phyloP scores from a whole-genome alignment of 768 basidiomycete species.

The Ephemerocybe angulata region DNA sequence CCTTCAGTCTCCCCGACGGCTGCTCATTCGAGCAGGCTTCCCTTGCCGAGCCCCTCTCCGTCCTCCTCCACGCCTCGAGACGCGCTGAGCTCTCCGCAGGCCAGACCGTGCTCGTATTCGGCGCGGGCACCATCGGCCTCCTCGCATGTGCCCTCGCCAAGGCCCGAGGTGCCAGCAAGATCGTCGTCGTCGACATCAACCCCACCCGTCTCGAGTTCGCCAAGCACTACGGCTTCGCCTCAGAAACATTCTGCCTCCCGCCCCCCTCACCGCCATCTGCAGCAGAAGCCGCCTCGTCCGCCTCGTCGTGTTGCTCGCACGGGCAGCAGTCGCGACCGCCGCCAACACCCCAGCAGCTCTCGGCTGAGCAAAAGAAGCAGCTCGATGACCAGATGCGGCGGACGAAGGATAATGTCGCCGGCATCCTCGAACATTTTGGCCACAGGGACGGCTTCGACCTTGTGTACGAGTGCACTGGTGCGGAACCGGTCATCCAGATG shows the following conservation, averaged over 20 bases:
- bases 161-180: slow-evolving; percentile 61
- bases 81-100: slow-evolving; percentile 44
- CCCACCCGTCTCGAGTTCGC: slow-evolving; percentile 77
- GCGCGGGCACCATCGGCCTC: slow-evolving; percentile 91
- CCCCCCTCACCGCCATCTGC: slow-evolving; percentile 6
- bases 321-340: neutral
- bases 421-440: slow-evolving; percentile 52
- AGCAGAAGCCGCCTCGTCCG: slow-evolving; percentile 9
- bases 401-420: slow-evolving; percentile 54
- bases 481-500: slow-evolving; percentile 88
- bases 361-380: slow-evolving; percentile 44
- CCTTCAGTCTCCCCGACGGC: slow-evolving; percentile 70
- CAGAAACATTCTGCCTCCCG: slow-evolving; percentile 59
- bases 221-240: slow-evolving; percentile 68
- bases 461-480: slow-evolving; percentile 94
- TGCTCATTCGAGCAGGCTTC: slow-evolving; percentile 79
- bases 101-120: slow-evolving; percentile 81
- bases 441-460: slow-evolving; percentile 81
- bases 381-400: slow-evolving; percentile 54
- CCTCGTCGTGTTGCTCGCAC: neutral
- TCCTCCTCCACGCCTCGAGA: slow-evolving; percentile 65
- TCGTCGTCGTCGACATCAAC: slow-evolving; percentile 87
- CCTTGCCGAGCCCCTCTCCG: slow-evolving; percentile 91
- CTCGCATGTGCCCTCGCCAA: slow-evolving; percentile 81
- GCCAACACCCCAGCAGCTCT: slow-evolving; percentile 13